Evolutionary conservation across 2,329 filamentous ascomycete species (phyloP), one percentile per base, ranked within the genome.

Genomic region (Fusarium nygamai): DNA sequence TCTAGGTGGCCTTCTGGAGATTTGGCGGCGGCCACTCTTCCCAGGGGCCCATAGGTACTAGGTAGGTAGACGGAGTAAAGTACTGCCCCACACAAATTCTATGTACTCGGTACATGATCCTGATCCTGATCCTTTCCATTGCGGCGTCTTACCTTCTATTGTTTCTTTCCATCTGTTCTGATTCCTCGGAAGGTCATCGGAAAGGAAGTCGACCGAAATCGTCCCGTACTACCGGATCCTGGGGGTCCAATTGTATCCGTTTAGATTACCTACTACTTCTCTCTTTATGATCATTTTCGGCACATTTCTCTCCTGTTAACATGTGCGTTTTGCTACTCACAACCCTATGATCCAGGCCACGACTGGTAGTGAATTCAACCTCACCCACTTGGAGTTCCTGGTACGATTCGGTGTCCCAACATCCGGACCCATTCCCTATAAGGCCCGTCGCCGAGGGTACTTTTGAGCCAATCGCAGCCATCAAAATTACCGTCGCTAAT

Each of bases 401-500:
- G 77, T 70, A 74, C 78, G 75, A 78, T 72, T 65, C 72, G 74
- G 77, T 61, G 61, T 60, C 64, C 60, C 65, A 73, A 78, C 72
- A 80, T 78, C 77, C 77, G 77, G 67, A 64, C 69, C 69, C 65
- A 64, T 73, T 57, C 61, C 38, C 41, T 64, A 17, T 46, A 50
- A n/a, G 44, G 47, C 60, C 44, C 53, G 33, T 47, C 41, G 6
- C 50, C 56, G 51, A 54, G 54, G 41, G 44, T 38, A 22, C 33
- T 54, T 48, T 47, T 54, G n/a, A 57, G 38, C 79, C 80, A 82
- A 82, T 82, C 57, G 70, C 29, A 65, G 20, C 36, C 50, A 36
- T 43, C 59, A 67, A 78, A 78, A 82, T 81, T 81, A 81, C 78
- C 67, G 80, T 62, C 59, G 33, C 65, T 51, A 27, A 16, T 36